Evolutionary conservation across 2,329 filamentous ascomycete genomes (phyloP), one percentile per base, ranked within the genome.

Genomic region (Laburnicola sp.): DNA sequence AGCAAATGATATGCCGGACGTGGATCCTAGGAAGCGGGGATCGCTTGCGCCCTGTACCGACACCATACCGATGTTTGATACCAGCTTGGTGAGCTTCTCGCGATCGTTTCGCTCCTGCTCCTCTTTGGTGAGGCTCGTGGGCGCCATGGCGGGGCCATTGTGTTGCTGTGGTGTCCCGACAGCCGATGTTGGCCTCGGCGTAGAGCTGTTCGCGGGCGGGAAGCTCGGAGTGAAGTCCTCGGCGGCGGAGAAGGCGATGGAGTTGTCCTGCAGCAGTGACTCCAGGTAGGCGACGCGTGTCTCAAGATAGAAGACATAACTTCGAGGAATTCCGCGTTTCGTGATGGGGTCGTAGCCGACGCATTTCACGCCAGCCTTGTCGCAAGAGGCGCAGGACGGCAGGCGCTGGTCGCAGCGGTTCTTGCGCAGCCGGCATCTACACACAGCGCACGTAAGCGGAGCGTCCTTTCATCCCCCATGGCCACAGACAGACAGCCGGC

Each of bases 341-440:
- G 91, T 96, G 67, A 97, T 96, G 30, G 93, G 92, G 70, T 97
- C 93, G 73, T 96, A 97, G 56, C 93, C 93, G 44, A 97, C 91
- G 72, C 94, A 97, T 60, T 89, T 87, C 39, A 95, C 89, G 51
- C 84, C 83, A n/a, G 89, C 92, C 76, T 97, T 97, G 71, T 92
- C 91, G 75, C 93, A 97, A 62, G 89, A 90, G 36, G 89, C 87
- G 72, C 93, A 97, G 64, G 89, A 90, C 6, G 93, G 93, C 55
- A 97, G 81, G 59, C 88, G 87, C 80, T 97, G 93, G 74, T 97
- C 93, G 75, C 93, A 97, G 46, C 91, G 83, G 71, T 97, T 97
- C 79, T 97, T 97, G 66, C 93, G 84, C 71, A 95, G 77, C 39
- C 93, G 84, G 74, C 93, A 97, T 54, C 65, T 65, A 25, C 34